Base-by-base conservation (phyloP, 805 yeast genomes). In the Lipomyces chichibuensis region DNA sequence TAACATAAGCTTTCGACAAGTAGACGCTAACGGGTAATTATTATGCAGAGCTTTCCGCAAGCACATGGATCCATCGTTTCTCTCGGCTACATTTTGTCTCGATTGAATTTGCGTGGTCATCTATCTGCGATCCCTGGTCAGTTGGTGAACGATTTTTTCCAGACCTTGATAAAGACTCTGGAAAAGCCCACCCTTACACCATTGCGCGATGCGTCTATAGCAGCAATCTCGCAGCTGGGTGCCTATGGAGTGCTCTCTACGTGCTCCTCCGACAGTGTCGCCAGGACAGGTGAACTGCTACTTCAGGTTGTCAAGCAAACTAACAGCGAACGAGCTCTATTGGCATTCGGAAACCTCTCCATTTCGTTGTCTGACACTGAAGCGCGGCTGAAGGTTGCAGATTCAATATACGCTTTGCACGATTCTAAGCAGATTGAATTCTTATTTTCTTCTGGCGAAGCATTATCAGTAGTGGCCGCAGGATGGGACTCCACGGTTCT, bases 371-470 rank as follows among this genome's bases (percentile, higher is more conserved):
- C 53, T 4, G 67, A 58, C 35, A 73, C 72, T 6, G 72, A 69
- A 7, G 81, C 78, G 5, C 65, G 62, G 17, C 59, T 76, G 4
- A 68, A 71, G 8, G 67, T 71, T 0, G 80, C 88, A 57, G 75
- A 80, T 8, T 71, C 77, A 0, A 73, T 92, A 1, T 87, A 82
- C 71, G 88, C 84, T 2, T 82, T 90, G 0, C 87, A 89, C 74
- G 75, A 68, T 43, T 84, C 92, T 0, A 91, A 89, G 69, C 91
- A 90, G 67, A 80, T 86, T n/a, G 98, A 94, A 67, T 85, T 81
- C 60, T 78, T 89, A 25, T 91, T 94, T 71, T 83, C 92, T 0
- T 83, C 88, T 58, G 98, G 98, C 62, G 98, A 94, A 75, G 92
- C 97, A 0, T 77, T 93, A 23, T 82, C 90, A 32, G 81, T 91